Percentiles rank a stretch among this genome's conserved stretches.
Evolutionary conservation across 2,329 filamentous ascomycete genomes (phyloP).

Genomic region (Lomentospora prolificans): DNA sequence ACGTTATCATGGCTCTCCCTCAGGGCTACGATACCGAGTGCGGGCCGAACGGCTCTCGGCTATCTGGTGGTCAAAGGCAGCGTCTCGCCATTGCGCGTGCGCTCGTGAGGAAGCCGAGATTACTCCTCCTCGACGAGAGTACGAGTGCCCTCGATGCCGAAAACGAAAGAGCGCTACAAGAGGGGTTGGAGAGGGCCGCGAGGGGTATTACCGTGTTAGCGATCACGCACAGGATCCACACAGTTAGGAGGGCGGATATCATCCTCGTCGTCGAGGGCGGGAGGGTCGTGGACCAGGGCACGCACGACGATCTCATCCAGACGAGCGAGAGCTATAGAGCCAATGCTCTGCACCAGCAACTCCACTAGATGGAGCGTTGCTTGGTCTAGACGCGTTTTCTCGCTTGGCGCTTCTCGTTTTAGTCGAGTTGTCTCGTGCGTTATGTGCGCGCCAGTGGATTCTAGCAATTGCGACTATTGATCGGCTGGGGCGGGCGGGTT

Average conservation of each 20-base stretch:
- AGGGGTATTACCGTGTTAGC: slow-evolving; percentile 46
- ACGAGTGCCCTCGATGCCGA: slow-evolving; percentile 69
- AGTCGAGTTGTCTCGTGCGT: too few relatives aligned
- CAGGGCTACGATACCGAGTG: slow-evolving; percentile 57
- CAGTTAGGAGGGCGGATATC: slow-evolving; percentile 45
- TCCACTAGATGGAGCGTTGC: slow-evolving; percentile 13
- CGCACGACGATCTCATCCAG: slow-evolving; percentile 41
- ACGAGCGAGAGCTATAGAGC: slow-evolving; percentile 41
- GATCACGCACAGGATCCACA: slow-evolving; percentile 48
- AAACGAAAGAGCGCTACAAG: slow-evolving; percentile 55
- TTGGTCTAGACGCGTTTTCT: background rate
- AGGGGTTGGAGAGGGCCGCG: slow-evolving; percentile 52
- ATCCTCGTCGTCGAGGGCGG: slow-evolving; percentile 49
- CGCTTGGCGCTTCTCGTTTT: background rate
- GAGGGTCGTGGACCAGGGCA: slow-evolving; percentile 38
- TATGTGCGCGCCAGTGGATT: too few relatives aligned
- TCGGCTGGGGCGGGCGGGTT: too few relatives aligned
- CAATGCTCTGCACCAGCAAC: slow-evolving; percentile 42
- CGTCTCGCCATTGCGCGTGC: slow-evolving; percentile 70
- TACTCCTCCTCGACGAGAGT: slow-evolving; percentile 73
- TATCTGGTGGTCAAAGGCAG: slow-evolving; percentile 75
- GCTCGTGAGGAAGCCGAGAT: slow-evolving; percentile 58
- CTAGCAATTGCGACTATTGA: too few relatives aligned
- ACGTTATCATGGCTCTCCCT: slow-evolving; percentile 52
- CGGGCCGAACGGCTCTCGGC: slow-evolving; percentile 61